A percentile compares a stretch with the other conserved stretches of the same genome.
Evolutionary conservation across 495 filamentous ascomycete genomes (phyloP).

Genomic region (Neurospora intermedia): DNA sequence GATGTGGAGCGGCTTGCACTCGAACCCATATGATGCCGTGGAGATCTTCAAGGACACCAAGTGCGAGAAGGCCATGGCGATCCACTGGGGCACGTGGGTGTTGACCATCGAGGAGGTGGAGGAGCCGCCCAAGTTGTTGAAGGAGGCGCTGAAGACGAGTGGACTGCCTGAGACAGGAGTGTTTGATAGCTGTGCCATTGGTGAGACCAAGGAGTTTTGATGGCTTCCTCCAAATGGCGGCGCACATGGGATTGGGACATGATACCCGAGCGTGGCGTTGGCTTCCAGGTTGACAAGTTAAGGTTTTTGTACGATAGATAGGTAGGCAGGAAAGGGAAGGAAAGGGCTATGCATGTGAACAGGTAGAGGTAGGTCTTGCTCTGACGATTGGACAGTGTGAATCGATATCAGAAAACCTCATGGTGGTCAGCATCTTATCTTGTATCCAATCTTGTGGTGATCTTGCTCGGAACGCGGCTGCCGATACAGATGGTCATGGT

Average conservation of each 20-base stretch:
- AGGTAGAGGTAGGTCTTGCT: not conserved
- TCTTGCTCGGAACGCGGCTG: not conserved
- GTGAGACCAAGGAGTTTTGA: slow-evolving; percentile 70
- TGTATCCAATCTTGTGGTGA: not conserved
- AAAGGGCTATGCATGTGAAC: not conserved
- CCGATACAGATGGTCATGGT: not conserved
- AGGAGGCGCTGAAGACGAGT: slow-evolving; percentile 59
- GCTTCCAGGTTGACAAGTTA: not conserved
- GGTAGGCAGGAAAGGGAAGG: not conserved
- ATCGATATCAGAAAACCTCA: not conserved
- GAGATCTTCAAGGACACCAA: slow-evolving; percentile 84
- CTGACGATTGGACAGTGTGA: not conserved
- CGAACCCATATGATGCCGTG: slow-evolving; percentile 78
- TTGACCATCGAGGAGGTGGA: slow-evolving; percentile 77
- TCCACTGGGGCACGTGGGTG: slow-evolving; percentile 94
- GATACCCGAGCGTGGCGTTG: not conserved
- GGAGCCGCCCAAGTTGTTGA: slow-evolving; percentile 70
- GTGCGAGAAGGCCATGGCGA: slow-evolving; percentile 74
- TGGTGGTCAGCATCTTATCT: not conserved
- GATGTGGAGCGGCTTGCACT: slow-evolving; percentile 71
- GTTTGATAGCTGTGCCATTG: slow-evolving; percentile 84
- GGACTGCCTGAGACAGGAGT: slow-evolving; percentile 64
- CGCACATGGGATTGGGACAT: not conserved
- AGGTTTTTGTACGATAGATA: not conserved
- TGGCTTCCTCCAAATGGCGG: not conserved